Conservation (phyloP, 352 stramenopile species). For the Peronospora farinosa region DNA sequence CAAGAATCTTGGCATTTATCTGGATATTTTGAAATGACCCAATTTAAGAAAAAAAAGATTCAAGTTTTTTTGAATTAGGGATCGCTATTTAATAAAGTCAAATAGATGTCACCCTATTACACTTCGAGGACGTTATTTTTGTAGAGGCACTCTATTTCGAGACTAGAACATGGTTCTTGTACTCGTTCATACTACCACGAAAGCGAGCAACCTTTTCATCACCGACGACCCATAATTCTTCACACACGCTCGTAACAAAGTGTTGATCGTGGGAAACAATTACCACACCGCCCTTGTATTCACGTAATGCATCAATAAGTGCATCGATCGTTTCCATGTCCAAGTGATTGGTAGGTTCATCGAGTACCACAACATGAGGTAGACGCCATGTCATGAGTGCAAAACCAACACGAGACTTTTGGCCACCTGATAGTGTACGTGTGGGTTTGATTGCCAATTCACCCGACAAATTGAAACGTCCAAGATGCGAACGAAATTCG, state of each 20-base stretch:
- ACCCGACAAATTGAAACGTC: slow-evolving; percentile 94
- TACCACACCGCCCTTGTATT: slow-evolving; percentile 95
- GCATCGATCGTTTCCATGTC: slow-evolving; percentile 90
- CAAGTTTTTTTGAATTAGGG: too few relatives aligned
- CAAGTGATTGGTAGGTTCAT: slow-evolving; percentile 96
- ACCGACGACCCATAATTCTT: slow-evolving; percentile 90
- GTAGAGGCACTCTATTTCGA: too few relatives aligned
- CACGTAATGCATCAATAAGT: slow-evolving; percentile 92
- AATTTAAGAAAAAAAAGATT: too few relatives aligned
- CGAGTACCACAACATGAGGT: slow-evolving; percentile 94
- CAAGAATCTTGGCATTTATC: slow-evolving; percentile 18
- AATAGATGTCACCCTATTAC: too few relatives aligned
- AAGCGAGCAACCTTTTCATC: slow-evolving; percentile 73
- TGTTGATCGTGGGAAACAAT: slow-evolving; percentile 98
- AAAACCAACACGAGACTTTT: slow-evolving; percentile 93
- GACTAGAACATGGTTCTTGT: slow-evolving; percentile 50
- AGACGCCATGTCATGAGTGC: slow-evolving; percentile 92
- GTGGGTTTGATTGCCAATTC: slow-evolving; percentile 93
- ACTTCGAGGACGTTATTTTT: too few relatives aligned
- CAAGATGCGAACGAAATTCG: slow-evolving; percentile 92
- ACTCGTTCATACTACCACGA: slow-evolving; percentile 71
- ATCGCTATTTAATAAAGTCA: too few relatives aligned
- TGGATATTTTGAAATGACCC: too few relatives aligned
- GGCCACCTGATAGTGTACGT: slow-evolving; percentile 91
- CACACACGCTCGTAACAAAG: slow-evolving; percentile 94